Evolutionary conservation across 2,329 filamentous ascomycete genomes (phyloP), one percentile per base, ranked within the genome.

Genomic region (Scedosporium dehoogii): DNA sequence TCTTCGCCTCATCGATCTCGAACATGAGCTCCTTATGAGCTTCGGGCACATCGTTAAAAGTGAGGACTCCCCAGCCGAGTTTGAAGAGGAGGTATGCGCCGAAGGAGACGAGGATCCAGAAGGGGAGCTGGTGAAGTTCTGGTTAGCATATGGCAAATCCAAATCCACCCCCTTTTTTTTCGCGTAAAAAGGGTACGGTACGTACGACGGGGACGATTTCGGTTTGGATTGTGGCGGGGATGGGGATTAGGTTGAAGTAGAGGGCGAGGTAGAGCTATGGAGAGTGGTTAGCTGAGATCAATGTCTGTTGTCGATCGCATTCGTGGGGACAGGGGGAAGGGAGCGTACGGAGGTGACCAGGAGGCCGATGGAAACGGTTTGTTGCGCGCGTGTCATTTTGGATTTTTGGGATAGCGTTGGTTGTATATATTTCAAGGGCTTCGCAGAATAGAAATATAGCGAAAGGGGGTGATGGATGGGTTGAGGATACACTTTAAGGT

Each of bases 21-120:
- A 78, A 80, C 82, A 94, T 91, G 69, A 99, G 79, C 77, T 97
- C 92, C 73, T 87, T 85, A 76, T 66, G 89, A 60, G 94, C 94
- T 65, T 91, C 84, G 62, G 93, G 92, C 58, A 96, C 91, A 76
- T 97, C 92, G 80, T 96, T 94, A 83, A 99, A 99, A 63, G 91
- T 96, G 73, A 96, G 82, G 69, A 99, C 90, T 67, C 94, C 94
- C 79, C 86, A 89, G 70, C 94, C 94, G 65, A 99, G 88, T 69
- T 91, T 91, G 79, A 89, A 91, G 67, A 99, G 88, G 21, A 99
- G 87, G 77, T 92, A 92, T 66, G 92, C 89, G 75, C 92, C 94
- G 72, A 97, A 92, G 23, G 90, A 87, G 67, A 99, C 90, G 69
- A 97, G 81, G 57, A 85, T 86, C 90, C 93, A 99, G 79, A 97